Conservation (phyloP, 352 stramenopile genomes). For the Globisporangium paddicum region DNA sequence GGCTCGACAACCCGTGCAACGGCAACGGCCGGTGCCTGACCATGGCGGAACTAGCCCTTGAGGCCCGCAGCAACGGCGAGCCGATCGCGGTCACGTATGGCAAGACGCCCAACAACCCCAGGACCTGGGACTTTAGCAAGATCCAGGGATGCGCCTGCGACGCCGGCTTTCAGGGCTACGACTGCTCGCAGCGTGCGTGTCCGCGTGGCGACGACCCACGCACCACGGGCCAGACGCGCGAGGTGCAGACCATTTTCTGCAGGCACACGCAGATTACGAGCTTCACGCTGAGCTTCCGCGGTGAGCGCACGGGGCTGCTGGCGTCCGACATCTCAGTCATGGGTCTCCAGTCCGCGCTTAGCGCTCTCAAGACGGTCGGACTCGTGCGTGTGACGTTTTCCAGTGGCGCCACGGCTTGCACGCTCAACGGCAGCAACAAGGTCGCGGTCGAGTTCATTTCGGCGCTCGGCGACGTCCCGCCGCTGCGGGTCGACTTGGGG, state of each 20-base stretch:
- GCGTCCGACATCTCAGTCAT: conserved; percentile 29
- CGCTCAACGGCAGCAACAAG: conserved; percentile 36
- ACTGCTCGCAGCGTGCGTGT: conserved; percentile 69
- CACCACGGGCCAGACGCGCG: conserved; percentile 48
- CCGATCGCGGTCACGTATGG: conserved; percentile 57
- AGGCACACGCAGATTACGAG: conserved; percentile 29
- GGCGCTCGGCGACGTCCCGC: conserved; percentile 48
- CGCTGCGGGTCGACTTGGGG: conserved; percentile 31
- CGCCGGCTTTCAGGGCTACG: conserved; percentile 72
- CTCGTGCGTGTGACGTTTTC: conserved; percentile 54
- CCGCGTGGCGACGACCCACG: conserved; percentile 65
- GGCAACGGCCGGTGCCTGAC: conserved; percentile 65
- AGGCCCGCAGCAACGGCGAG: conserved; percentile 45
- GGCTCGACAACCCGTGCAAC: conserved; percentile 48
- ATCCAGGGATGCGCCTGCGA: conserved; percentile 90
- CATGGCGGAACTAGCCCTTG: conserved; percentile 54
- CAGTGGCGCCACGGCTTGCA: conserved; percentile 40
- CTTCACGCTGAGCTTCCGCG: conserved; percentile 69
- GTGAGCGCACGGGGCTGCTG: conserved; percentile 29
- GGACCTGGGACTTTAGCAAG: conserved; percentile 85
- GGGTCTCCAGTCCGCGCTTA: conserved; percentile 37
- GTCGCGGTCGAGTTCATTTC: conserved; percentile 62
- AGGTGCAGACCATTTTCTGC: conserved; percentile 64
- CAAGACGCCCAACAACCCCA: conserved; percentile 53
- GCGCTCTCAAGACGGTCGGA: conserved; percentile 31